Percentiles rank a stretch among this genome's conserved stretches.
Conservation (phyloP, 805 yeast genomes). For the Candida nanaspora region DNA sequence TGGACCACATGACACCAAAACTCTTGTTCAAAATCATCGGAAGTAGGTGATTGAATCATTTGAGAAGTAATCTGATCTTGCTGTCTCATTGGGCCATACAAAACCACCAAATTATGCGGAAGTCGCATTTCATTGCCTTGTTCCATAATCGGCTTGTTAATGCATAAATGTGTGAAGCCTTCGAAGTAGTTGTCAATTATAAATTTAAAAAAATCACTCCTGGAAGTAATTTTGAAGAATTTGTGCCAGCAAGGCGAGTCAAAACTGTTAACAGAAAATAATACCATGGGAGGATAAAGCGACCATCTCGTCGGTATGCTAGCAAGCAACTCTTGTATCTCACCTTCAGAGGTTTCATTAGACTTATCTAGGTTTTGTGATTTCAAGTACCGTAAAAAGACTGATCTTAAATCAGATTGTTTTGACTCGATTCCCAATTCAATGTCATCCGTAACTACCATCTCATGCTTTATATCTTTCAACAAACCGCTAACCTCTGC, state of each 20-base stretch:
- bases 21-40: conserved; percentile 38
- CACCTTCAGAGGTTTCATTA: not conserved
- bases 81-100: conserved; percentile 65
- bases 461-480: not conserved
- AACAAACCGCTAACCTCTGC: too few relatives aligned
- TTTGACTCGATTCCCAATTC: not conserved
- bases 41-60: conserved; percentile 29
- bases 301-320: conserved; percentile 47
- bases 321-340: not conserved
- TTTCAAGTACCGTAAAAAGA: not conserved
- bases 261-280: conserved; percentile 46
- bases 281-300: conserved; percentile 59
- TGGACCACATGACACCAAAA: conserved; percentile 71
- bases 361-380: too few relatives aligned
- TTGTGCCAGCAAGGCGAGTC: conserved; percentile 29
- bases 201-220: conserved; percentile 3
- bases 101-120: conserved; percentile 53
- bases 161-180: conserved; percentile 52
- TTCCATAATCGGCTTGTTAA: conserved; percentile 56
- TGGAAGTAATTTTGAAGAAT: too few relatives aligned
- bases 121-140: conserved; percentile 33
- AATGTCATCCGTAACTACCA: not conserved
- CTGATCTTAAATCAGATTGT: not conserved
- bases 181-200: conserved; percentile 7
- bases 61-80: conserved; percentile 18